Base-by-base conservation (phyloP, 1,139 yeast species). In the Debaryomyces nepalensis region DNA sequence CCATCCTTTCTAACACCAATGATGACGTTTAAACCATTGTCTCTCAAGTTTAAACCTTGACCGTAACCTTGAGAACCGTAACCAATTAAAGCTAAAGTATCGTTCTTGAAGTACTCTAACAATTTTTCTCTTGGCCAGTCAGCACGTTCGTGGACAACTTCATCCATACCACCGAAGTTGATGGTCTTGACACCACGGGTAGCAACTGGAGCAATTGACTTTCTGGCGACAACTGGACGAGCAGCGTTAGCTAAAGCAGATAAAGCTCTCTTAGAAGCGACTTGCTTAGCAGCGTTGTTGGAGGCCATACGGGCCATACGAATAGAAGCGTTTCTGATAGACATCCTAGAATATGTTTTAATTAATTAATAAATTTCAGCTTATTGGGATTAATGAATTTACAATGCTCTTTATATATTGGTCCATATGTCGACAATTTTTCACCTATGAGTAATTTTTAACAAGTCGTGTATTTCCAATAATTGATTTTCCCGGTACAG, bases 31-130 rank as follows among this genome's bases (percentile, higher is more conserved):
- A 93, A 74, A 71, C 99, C 99, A 65, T 93, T 91, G 81, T 93
- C 99, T 79, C 99, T 88, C 79, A 93, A 77, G 90, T 93, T 93
- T 63, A 93, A 84, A 75, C 97, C 98, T 81, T 93, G 99, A 68
- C 99, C 99, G 81, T 93, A 93, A 77, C 99, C 99, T 80, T 93
- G 99, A 58, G 99, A 93, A 67, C 99, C 99, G 83, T 93, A 93
- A 75, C 99, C 99, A 60, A 93, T 91, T 66, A 93, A 77, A 58
- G 99, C 98, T 66, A 93, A 78, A 51, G 99, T 93, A 72, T 93
- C 99, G 74, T 91, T 78, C 82, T 93, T 91, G 89, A 93, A 93
- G 82, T 90, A 93, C 64, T 90, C 95, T 56, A 85, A 80, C 64
- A 93, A 81, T 79, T 87, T 93, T 78, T 93, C 99, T 70, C 86